A percentile compares a stretch with the other conserved stretches of the same genome.
Conservation (phyloP, 2,329 filamentous ascomycete genomes). For the Periconia digitata region DNA sequence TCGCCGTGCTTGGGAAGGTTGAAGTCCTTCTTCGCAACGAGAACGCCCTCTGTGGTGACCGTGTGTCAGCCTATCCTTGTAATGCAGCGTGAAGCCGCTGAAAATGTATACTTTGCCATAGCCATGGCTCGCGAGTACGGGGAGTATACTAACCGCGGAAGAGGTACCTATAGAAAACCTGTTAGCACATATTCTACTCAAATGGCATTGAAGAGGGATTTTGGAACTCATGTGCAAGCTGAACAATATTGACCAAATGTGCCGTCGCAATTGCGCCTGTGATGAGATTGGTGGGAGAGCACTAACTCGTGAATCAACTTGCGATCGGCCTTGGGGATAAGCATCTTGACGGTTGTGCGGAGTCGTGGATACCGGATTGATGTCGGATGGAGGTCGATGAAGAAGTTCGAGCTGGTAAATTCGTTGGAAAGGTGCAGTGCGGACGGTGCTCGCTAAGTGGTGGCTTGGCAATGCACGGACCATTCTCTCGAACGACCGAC, state of each 20-base stretch:
- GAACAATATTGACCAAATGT: conserved; percentile 32
- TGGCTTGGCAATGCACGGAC: not conserved
- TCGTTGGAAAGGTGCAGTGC: conserved; percentile 11
- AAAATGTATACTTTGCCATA: conserved; percentile 40
- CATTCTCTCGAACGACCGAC: not conserved
- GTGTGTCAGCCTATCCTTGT: conserved; percentile 47
- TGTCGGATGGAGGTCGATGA: conserved; percentile 15
- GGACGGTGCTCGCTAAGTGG: not conserved
- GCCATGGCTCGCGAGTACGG: conserved; percentile 34
- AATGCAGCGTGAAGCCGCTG: conserved; percentile 34
- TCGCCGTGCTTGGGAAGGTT: conserved; percentile 97
- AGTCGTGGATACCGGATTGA: conserved; percentile 13
- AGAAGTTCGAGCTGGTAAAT: conserved; percentile 13
- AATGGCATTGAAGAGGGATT: not conserved
- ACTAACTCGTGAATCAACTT: conserved; percentile 99
- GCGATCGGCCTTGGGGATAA: conserved; percentile 99
- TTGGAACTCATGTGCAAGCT: conserved; percentile 30
- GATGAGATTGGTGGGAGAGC: conserved; percentile 37
- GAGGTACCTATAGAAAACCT: conserved; percentile 31
- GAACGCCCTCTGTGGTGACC: conserved; percentile 66
- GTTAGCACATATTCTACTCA: conserved; percentile 27
- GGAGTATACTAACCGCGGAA: conserved; percentile 46
- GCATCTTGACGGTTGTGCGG: conserved; percentile 56
- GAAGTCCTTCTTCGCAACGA: conserved; percentile 99
- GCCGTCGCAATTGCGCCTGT: conserved; percentile 26